Percentiles rank a stretch among this genome's conserved stretches.
phyloP scores from a whole-genome alignment of 2,329 filamentous ascomycete species.

The Rhinocladiella similis region DNA sequence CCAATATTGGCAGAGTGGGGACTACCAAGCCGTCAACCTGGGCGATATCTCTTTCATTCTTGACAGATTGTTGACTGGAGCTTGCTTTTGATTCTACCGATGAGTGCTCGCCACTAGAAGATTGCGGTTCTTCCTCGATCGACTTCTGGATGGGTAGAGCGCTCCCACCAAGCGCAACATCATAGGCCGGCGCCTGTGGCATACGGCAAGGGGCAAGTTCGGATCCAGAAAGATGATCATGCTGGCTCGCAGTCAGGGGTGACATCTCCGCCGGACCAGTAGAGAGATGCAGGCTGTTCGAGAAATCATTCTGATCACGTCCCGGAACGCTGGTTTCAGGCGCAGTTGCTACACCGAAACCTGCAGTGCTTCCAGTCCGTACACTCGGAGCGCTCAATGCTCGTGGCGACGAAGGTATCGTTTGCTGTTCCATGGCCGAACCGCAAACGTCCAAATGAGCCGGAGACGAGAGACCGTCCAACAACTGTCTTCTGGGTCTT shows the following conservation, averaged over 20 bases:
- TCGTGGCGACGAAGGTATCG: not conserved
- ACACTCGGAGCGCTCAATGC: not conserved
- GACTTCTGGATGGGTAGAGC: conserved; percentile 29
- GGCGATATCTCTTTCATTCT: conserved; percentile 25
- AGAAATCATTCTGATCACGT: not conserved
- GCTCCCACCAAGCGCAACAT: conserved; percentile 9
- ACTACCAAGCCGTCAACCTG: conserved; percentile 24
- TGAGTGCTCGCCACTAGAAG: conserved; percentile 16
- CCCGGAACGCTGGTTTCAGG: not conserved
- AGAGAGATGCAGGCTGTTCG: conserved; percentile 1
- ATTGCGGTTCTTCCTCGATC: conserved; percentile 27
- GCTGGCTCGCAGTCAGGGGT: not conserved
- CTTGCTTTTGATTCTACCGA: conserved; percentile 26
- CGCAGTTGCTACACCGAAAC: not conserved
- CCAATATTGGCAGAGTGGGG: conserved; percentile 26
- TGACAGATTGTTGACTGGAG: conserved; percentile 30
- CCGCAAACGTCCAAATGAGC: not conserved
- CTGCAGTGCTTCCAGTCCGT: not conserved
- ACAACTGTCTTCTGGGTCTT: not conserved
- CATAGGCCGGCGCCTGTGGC: conserved; percentile 7
- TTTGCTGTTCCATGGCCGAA: not conserved
- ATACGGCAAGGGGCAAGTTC: not conserved
- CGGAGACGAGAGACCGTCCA: conserved; percentile 1
- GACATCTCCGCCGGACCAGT: not conserved
- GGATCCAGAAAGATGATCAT: not conserved